phyloP scores from a whole-genome alignment of 2,329 filamentous ascomycete species.

The Colletotrichum karsti region DNA sequence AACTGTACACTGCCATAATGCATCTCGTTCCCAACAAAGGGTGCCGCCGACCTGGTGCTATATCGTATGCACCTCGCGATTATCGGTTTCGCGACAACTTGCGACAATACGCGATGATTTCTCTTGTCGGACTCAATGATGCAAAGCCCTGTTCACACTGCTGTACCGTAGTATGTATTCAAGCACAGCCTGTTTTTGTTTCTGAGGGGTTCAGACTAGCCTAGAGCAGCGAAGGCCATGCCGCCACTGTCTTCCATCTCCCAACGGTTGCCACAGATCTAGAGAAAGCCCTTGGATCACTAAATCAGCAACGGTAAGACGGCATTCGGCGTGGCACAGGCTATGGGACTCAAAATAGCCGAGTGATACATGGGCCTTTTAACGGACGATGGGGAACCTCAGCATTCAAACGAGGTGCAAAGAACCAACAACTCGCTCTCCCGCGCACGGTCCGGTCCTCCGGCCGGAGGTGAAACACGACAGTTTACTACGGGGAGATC shows the following conservation, averaged over 20 bases:
- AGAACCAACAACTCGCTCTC: background rate
- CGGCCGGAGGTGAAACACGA: constrained; percentile 23
- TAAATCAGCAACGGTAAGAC: constrained; percentile 1
- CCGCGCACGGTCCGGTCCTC: constrained; percentile 21
- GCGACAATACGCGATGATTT: background rate
- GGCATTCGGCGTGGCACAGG: constrained; percentile 15
- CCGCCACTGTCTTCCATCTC: background rate
- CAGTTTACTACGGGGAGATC: constrained; percentile 16
- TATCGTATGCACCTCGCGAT: background rate
- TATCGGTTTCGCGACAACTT: background rate
- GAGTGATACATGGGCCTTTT: background rate
- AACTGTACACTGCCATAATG: no score
- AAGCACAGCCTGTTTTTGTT: constrained; percentile 19
- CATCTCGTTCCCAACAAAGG: no score
- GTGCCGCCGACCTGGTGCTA: no score
- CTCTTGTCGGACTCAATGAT: background rate
- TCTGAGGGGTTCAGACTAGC: background rate
- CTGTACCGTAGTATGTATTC: background rate
- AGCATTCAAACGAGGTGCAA: background rate
- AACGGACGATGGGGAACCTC: constrained; percentile 20
- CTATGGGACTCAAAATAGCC: background rate
- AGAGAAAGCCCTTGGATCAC: background rate
- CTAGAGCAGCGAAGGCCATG: background rate
- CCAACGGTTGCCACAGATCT: constrained; percentile 1
- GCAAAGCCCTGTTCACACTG: background rate